phyloP scores from a whole-genome alignment of 139 green algal species.

The Picochlorum sp. region DNA sequence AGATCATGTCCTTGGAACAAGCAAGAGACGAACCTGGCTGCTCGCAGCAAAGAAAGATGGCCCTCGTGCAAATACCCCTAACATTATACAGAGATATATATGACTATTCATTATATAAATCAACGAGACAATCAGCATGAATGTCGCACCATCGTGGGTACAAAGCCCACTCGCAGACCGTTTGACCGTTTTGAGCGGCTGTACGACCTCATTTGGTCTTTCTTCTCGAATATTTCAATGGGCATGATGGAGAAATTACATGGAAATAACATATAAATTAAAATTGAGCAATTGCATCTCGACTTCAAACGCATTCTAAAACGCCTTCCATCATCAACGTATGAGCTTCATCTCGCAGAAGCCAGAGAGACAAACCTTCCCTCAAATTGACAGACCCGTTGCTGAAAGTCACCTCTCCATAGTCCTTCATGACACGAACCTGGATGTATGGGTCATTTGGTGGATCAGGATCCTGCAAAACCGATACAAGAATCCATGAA shows the following conservation, averaged over 20 bases:
- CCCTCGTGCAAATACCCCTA: slow-evolving; percentile 92
- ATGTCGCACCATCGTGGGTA: slow-evolving; percentile 88
- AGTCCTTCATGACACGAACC: slow-evolving; percentile 42
- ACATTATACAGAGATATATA: background rate
- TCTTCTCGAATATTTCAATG: background rate
- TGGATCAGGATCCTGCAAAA: slow-evolving; percentile 32
- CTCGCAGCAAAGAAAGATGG: slow-evolving; percentile 79
- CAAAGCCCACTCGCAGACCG: slow-evolving; percentile 71
- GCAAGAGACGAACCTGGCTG: slow-evolving; percentile 41
- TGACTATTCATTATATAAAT: too few relatives aligned
- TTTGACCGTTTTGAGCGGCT: slow-evolving; percentile 40
- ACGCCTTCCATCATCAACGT: slow-evolving; percentile 36
- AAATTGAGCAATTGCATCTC: background rate
- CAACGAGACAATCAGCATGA: too few relatives aligned
- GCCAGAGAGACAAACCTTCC: slow-evolving; percentile 31
- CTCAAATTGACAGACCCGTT: slow-evolving; percentile 31
- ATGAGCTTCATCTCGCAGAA: slow-evolving; percentile 41
- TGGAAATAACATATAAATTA: background rate
- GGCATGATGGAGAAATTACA: background rate
- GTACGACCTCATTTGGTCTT: slow-evolving; percentile 58
- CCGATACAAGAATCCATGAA: background rate
- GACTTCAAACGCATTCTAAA: slow-evolving; percentile 21
- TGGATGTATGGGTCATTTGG: slow-evolving; percentile 45
- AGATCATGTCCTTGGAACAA: background rate
- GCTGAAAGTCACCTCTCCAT: slow-evolving; percentile 37